Conservation (phyloP, 495 filamentous ascomycete genomes). For the Penicillium salamii region DNA sequence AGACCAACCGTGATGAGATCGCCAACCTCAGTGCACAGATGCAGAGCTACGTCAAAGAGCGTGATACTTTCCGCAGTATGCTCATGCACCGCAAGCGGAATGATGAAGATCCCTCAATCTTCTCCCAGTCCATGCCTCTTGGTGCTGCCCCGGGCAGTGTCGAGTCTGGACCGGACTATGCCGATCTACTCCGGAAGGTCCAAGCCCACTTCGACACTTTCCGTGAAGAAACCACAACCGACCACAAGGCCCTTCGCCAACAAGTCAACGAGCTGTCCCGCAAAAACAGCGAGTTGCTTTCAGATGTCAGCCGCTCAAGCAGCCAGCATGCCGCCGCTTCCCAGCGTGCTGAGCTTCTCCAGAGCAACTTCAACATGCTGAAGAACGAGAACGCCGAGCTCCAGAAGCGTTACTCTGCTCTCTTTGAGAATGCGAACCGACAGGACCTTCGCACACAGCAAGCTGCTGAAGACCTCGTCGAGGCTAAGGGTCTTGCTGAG, state of each 20-base stretch:
- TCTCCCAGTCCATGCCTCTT: conserved; percentile 61
- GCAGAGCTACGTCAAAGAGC: conserved; percentile 90
- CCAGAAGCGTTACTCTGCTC: conserved; percentile 68
- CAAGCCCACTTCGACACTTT: conserved; percentile 89
- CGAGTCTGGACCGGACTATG: conserved; percentile 57
- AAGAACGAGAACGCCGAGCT: conserved; percentile 82
- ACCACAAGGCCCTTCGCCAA: conserved; percentile 76
- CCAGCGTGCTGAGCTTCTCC: conserved; percentile 86
- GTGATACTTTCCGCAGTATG: conserved; percentile 96
- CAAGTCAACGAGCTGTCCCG: conserved; percentile 78
- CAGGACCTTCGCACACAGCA: conserved; percentile 89
- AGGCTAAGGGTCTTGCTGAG: conserved; percentile 75
- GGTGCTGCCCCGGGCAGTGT: conserved; percentile 42
- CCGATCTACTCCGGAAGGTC: conserved; percentile 72
- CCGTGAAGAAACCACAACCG: conserved; percentile 75
- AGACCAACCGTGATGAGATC: conserved; percentile 68
- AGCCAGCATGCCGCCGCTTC: conserved; percentile 77
- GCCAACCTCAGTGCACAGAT: conserved; percentile 72
- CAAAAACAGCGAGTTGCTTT: conserved; percentile 77
- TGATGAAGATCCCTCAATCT: conserved; percentile 57
- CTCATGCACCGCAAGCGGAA: conserved; percentile 70
- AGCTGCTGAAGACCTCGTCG: conserved; percentile 88
- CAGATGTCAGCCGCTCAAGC: conserved; percentile 69
- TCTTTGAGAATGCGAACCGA: conserved; percentile 80
- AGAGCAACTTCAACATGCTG: conserved; percentile 76